Conservation (phyloP, 768 basidiomycete species). For the Gloeostereum incarnatum region DNA sequence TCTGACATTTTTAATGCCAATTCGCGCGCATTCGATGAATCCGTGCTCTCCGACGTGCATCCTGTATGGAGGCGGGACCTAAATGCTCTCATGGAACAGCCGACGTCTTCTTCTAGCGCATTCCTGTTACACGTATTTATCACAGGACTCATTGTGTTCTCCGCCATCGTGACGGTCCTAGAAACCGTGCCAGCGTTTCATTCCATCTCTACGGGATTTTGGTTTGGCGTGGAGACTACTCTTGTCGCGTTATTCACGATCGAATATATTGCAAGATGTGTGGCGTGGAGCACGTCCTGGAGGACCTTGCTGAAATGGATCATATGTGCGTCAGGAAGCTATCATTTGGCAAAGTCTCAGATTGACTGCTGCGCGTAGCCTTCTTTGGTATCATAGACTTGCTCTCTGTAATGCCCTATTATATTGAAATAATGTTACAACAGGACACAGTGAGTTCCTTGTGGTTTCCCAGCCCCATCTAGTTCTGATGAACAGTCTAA, state of each 20-base stretch:
- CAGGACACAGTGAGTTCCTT: conserved; percentile 76
- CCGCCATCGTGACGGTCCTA: conserved; percentile 66
- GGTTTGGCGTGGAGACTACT: conserved; percentile 85
- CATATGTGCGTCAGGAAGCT: conserved; percentile 38
- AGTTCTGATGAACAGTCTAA: conserved; percentile 2
- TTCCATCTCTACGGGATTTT: conserved; percentile 54
- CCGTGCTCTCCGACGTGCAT: conserved; percentile 21
- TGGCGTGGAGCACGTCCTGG: conserved; percentile 73
- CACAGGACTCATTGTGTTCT: conserved; percentile 64
- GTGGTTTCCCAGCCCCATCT: not conserved
- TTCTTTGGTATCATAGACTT: conserved; percentile 85
- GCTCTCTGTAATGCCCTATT: conserved; percentile 82
- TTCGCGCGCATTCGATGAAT: too few species aligned
- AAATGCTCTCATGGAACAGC: conserved; percentile 70
- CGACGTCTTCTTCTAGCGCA: conserved; percentile 66
- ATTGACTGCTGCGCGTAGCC: conserved; percentile 26
- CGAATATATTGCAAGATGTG: conserved; percentile 65
- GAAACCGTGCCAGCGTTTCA: conserved; percentile 78
- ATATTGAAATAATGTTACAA: conserved; percentile 73
- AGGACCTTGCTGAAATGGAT: conserved; percentile 52
- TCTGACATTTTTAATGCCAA: too few species aligned
- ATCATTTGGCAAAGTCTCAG: conserved; percentile 1
- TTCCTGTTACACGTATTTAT: conserved; percentile 67
- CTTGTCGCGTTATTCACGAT: conserved; percentile 81
- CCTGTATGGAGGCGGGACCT: conserved; percentile 57